Evolutionary conservation across 2,329 filamentous ascomycete species (phyloP), one percentile per base, ranked within the genome.

Genomic region (Cercospora sp.): DNA sequence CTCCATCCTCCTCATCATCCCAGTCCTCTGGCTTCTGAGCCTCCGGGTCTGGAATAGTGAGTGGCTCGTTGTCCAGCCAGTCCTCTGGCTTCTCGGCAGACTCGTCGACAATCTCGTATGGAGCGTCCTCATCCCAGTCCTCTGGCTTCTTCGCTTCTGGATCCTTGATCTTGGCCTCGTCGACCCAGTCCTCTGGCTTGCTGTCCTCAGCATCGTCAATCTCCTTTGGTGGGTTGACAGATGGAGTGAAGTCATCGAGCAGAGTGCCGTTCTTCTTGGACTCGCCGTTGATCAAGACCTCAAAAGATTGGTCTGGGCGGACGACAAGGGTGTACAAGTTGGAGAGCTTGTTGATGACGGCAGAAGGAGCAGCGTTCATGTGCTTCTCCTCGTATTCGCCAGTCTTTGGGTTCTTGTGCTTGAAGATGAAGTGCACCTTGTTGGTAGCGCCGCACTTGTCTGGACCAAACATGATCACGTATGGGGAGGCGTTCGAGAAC

Each of bases 331-430:
- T 98, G 88, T 99, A 99, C 71, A 99, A 90, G 81, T 94, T 91
- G 71, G 92, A 91, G 72, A 92, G 90, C 90, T 97, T 98, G 85
- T 89, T 87, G 78, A 97, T 95, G 80, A 90, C 91, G 79, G 94
- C 94, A 68, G 90, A 87, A 70, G 95, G 94, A 73, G 94, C 90
- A 76, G 87, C 87, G 80, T 88, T 89, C 72, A 99, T 88, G 84
- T 99, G 95, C 90, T 99, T 99, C 91, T 99, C 95, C 88, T 99
- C 94, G 79, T 99, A 99, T 83, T 97, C 93, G 85, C 94, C 94
- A 58, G 93, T 97, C 91, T 97, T 97, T 80, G 95, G 95, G 89
- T 98, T 99, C 92, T 98, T 99, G 91, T 99, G 95, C 84, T 96
- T 95, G 89, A 99, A 97, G 82, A 99, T 99, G 85, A 99, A 97